phyloP scores from a whole-genome alignment of 2,329 filamentous ascomycete species.

The Bisporella sp. region DNA sequence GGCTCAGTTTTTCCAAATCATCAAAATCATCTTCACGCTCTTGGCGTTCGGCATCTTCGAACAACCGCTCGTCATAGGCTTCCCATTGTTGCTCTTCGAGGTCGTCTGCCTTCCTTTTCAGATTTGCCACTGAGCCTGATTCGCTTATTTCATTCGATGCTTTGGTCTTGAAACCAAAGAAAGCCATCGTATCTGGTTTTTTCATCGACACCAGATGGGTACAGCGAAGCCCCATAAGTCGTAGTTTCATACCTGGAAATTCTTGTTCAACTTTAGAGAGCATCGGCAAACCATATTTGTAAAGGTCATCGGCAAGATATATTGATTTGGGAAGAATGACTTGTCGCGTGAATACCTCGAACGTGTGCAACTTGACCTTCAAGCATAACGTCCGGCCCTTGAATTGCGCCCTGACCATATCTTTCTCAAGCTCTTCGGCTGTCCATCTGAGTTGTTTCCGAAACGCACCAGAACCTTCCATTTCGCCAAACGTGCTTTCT shows the following conservation, averaged over 20 bases:
- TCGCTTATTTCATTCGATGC: slow-evolving; percentile 12
- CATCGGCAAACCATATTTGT: slow-evolving; percentile 75
- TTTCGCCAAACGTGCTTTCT: slow-evolving; percentile 83
- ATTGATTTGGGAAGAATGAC: slow-evolving; percentile 67
- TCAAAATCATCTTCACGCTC: slow-evolving; percentile 54
- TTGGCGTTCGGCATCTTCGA: slow-evolving; percentile 53
- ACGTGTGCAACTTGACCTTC: slow-evolving; percentile 92
- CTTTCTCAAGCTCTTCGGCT: slow-evolving; percentile 80
- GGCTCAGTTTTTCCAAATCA: slow-evolving; percentile 54
- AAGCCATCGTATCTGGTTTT: slow-evolving; percentile 67
- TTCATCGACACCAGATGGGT: slow-evolving; percentile 84
- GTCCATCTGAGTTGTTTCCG: slow-evolving; percentile 72
- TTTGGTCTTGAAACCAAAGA: slow-evolving; percentile 60
- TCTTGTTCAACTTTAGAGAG: slow-evolving; percentile 78
- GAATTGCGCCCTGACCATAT: slow-evolving; percentile 70
- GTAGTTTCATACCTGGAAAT: slow-evolving; percentile 67
- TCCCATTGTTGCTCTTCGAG: slow-evolving; percentile 51
- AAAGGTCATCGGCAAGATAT: slow-evolving; percentile 71
- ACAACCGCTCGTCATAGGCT: slow-evolving; percentile 55
- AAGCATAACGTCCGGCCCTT: slow-evolving; percentile 88
- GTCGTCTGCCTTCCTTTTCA: slow-evolving; percentile 32
- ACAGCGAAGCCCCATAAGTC: slow-evolving; percentile 83
- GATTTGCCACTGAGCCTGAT: slow-evolving; percentile 9
- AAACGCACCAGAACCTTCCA: slow-evolving; percentile 60
- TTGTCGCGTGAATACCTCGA: slow-evolving; percentile 84